Evolutionary conservation across 2,329 filamentous ascomycete species (phyloP).

Genomic region (Talaromyces islandicus): DNA sequence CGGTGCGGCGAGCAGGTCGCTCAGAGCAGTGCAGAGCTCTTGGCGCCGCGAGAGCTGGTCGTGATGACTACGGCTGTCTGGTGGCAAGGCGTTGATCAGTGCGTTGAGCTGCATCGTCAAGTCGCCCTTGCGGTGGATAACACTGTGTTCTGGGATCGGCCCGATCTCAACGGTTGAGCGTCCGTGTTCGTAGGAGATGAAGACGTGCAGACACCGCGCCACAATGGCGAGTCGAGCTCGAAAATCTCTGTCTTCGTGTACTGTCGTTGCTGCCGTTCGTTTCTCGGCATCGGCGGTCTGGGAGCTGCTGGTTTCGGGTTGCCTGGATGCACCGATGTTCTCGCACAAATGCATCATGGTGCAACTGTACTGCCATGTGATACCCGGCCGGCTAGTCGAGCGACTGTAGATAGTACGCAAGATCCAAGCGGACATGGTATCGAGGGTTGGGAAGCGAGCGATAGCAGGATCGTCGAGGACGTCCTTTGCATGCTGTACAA

Average conservation of each 20-base stretch:
- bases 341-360: constrained; percentile 52
- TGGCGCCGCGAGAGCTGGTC: constrained; percentile 5
- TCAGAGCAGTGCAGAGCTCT: constrained; percentile 12
- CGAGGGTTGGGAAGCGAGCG: constrained; percentile 20
- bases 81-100: constrained; percentile 10
- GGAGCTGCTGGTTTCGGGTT: constrained; percentile 13
- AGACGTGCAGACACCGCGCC: constrained; percentile 22
- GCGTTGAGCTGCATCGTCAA: constrained; percentile 15
- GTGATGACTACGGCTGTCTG: constrained; percentile 2
- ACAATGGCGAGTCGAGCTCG: constrained; percentile 21
- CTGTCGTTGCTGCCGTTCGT: background rate
- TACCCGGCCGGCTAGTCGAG: constrained; percentile 45
- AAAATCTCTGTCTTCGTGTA: constrained; percentile 14
- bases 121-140: constrained; percentile 10
- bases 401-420: constrained; percentile 48
- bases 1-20: constrained; percentile 8
- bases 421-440: constrained; percentile 37
- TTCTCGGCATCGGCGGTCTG: background rate
- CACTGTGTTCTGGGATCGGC: constrained; percentile 13
- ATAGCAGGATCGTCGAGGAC: constrained; percentile 35
- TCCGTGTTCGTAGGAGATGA: constrained; percentile 30
- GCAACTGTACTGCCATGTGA: constrained; percentile 50
- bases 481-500: constrained; percentile 31
- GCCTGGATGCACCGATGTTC: constrained; percentile 31
- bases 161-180: constrained; percentile 22